These are phyloP conservation scores for Cucurbita maxima DNA, from an alignment of 306 rosid genomes.

Conservation along the genomic window DNA sequence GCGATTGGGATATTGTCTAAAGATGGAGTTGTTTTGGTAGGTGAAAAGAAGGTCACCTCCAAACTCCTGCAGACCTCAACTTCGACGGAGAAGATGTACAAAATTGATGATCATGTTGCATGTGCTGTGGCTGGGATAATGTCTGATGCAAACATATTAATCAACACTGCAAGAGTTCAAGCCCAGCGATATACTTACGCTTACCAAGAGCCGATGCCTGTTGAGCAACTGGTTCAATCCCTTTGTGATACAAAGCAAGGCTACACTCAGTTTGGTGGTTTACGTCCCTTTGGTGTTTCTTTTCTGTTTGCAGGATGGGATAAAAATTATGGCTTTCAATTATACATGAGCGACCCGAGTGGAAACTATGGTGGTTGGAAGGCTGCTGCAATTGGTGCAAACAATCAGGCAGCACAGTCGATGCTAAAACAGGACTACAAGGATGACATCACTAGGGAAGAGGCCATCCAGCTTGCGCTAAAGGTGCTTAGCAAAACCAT, in stretches of 20 bases:
- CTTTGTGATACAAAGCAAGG: conserved; percentile 30
- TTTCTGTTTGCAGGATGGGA: conserved; percentile 29
- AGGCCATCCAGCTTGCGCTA: conserved; percentile 24
- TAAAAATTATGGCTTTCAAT: conserved; percentile 22
- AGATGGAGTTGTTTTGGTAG: conserved; percentile 26
- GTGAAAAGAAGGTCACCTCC: conserved; percentile 30
- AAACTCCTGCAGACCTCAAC: conserved; percentile 24
- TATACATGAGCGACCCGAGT: conserved; percentile 32
- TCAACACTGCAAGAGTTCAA: conserved; percentile 26
- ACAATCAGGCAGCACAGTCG: conserved; percentile 28
- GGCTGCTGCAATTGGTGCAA: conserved; percentile 27
- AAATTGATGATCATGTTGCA: conserved; percentile 20
- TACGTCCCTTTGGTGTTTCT: conserved; percentile 25
- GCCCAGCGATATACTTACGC: conserved; percentile 19
- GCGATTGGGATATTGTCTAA: conserved; percentile 27
- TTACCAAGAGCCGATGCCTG: conserved; percentile 28
- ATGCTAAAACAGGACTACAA: conserved; percentile 28
- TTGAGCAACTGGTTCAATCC: conserved; percentile 28
- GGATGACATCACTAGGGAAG: conserved; percentile 28
- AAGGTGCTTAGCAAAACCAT: conserved; percentile 35
- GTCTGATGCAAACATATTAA: conserved; percentile 31
- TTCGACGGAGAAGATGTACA: conserved; percentile 29
- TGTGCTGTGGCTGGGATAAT: conserved; percentile 32
- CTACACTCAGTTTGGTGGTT: conserved; percentile 28
- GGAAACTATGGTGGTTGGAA: conserved; percentile 31